Conservation (phyloP, 2,329 filamentous ascomycete species). For the Xylariales sp. region DNA sequence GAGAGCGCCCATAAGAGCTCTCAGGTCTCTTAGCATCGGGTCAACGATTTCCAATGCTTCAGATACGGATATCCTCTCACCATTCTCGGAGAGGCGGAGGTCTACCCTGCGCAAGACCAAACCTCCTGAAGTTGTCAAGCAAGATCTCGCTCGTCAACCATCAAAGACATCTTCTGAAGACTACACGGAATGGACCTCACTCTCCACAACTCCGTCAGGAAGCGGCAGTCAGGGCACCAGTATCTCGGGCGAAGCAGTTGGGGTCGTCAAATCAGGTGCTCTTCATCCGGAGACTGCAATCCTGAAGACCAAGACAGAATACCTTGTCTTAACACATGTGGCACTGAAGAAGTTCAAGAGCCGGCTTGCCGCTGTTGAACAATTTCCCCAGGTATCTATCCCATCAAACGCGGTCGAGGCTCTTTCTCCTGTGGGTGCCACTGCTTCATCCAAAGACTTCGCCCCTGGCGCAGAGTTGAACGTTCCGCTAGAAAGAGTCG, state of each 20-base stretch:
- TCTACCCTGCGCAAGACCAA: slow-evolving; percentile 20
- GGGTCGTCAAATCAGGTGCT: slow-evolving; percentile 38
- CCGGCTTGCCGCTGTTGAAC: slow-evolving; percentile 39
- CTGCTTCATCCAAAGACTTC: slow-evolving; percentile 20
- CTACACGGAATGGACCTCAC: slow-evolving; percentile 20
- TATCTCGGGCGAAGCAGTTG: slow-evolving; percentile 20
- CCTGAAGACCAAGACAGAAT: slow-evolving; percentile 44
- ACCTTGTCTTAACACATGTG: slow-evolving; percentile 47
- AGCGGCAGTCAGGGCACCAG: slow-evolving; percentile 23
- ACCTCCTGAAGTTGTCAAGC: slow-evolving; percentile 17
- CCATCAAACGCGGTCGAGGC: slow-evolving; percentile 27
- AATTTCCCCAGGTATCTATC: slow-evolving; percentile 39
- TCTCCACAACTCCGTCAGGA: slow-evolving; percentile 25
- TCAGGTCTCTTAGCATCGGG: slow-evolving; percentile 26
- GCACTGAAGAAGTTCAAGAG: slow-evolving; percentile 47
- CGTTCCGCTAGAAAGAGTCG: slow-evolving; percentile 45
- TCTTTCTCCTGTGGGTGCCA: slow-evolving; percentile 31
- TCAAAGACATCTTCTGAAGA: slow-evolving; percentile 26
- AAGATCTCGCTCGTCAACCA: slow-evolving; percentile 22
- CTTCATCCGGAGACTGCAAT: slow-evolving; percentile 46
- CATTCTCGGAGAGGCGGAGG: slow-evolving; percentile 15
- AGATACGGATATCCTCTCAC: slow-evolving; percentile 18
- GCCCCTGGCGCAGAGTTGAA: slow-evolving; percentile 28
- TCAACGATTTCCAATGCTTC: slow-evolving; percentile 21
- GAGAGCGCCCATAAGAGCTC: slow-evolving; percentile 20